These are phyloP conservation scores for Solioccasus polychromus DNA, from an alignment of 768 basidiomycete species.

Conservation along the genomic window DNA sequence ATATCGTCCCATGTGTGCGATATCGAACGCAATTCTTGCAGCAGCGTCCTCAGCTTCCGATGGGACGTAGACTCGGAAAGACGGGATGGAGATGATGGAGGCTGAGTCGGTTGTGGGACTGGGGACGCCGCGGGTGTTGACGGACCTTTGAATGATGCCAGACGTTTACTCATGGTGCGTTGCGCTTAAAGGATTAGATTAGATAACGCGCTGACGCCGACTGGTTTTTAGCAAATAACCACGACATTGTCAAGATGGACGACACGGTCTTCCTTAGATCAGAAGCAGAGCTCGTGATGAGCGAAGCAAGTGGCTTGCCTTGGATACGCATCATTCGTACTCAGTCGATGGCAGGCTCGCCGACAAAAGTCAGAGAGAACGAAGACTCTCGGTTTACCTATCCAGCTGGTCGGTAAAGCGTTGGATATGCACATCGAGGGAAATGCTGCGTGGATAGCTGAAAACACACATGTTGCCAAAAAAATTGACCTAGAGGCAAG, in stretches of 20 bases:
- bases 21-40: constrained; percentile 64
- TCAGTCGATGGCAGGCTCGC: constrained; percentile 48
- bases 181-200: constrained; percentile 27
- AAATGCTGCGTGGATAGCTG: constrained; percentile 80
- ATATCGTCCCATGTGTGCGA: constrained; percentile 82
- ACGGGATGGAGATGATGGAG: constrained; percentile 41
- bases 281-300: constrained; percentile 32
- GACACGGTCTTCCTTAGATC: constrained; percentile 28
- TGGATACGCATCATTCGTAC: not conserved
- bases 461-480: constrained; percentile 73
- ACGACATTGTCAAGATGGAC: constrained; percentile 23
- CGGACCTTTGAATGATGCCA: constrained; percentile 78
- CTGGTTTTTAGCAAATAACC: not conserved
- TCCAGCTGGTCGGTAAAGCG: constrained; percentile 72
- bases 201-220: constrained; percentile 2
- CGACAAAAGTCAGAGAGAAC: constrained; percentile 67
- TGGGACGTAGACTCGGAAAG: constrained; percentile 73
- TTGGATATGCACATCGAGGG: constrained; percentile 65
- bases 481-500: constrained; percentile 76
- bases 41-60: constrained; percentile 63
- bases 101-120: constrained; percentile 41
- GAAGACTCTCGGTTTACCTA: constrained; percentile 74
- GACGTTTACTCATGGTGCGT: constrained; percentile 55
- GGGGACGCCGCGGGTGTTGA: constrained; percentile 74
- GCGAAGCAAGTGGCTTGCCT: constrained; percentile 17